Percentiles rank a stretch among this genome's conserved stretches.
Evolutionary conservation across 768 basidiomycete species (phyloP).

Genomic region (Sporobolomyces roseus): DNA sequence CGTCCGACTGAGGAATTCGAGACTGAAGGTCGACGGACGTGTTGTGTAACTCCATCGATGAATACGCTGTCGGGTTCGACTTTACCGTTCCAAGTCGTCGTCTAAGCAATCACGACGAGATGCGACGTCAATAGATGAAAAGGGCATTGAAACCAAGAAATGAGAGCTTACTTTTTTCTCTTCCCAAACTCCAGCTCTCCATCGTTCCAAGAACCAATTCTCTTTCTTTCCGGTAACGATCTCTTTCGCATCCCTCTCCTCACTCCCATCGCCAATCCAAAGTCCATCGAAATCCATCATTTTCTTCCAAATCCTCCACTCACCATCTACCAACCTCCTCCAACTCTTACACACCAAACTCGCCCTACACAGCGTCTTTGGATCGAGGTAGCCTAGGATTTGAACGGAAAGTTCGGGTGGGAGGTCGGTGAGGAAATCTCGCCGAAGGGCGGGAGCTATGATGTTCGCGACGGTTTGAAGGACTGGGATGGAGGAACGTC

Average conservation of each 20-base stretch:
- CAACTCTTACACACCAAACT: conserved; percentile 77
- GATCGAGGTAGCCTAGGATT: conserved; percentile 77
- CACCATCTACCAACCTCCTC: conserved; percentile 86
- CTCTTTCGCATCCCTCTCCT: conserved; percentile 70
- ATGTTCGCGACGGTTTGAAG: conserved; percentile 84
- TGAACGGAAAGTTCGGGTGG: conserved; percentile 89
- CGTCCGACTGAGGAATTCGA: conserved; percentile 27
- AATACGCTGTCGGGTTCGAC: conserved; percentile 54
- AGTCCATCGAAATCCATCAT: conserved; percentile 75
- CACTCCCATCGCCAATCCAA: conserved; percentile 83
- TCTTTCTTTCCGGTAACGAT: conserved; percentile 50
- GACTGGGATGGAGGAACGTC: conserved; percentile 85
- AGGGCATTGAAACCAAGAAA: not conserved
- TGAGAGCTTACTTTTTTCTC: conserved; percentile 12
- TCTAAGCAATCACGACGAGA: too few species aligned
- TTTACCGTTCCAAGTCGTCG: conserved; percentile 40
- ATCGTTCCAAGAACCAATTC: conserved; percentile 39
- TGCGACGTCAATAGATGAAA: too few species aligned
- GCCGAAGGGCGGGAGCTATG: conserved; percentile 80
- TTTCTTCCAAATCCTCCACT: conserved; percentile 83
- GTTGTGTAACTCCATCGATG: too few species aligned
- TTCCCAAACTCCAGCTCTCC: conserved; percentile 44
- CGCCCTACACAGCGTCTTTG: conserved; percentile 74
- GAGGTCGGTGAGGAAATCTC: conserved; percentile 87
- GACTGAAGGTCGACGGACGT: conserved; percentile 1